phyloP scores from a whole-genome alignment of 2,329 filamentous ascomycete genomes.

The Botrytis sinoallii region DNA sequence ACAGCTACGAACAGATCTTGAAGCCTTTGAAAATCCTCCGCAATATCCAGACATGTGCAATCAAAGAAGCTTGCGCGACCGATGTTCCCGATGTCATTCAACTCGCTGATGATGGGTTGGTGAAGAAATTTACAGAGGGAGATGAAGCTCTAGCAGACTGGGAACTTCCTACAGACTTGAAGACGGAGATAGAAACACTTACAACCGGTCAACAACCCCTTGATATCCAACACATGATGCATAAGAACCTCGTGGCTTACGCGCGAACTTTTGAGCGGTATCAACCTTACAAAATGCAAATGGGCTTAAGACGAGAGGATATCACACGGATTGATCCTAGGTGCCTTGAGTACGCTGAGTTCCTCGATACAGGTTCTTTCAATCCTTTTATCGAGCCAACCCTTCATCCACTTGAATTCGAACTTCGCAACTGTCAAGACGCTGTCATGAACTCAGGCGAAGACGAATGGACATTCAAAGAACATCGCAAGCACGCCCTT shows the following conservation, averaged over 20 bases:
- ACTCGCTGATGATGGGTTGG: neutral
- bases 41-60: neutral
- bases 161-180: neutral
- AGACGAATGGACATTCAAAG: neutral
- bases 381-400: neutral
- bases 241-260: constrained; percentile 3
- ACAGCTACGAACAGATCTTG: neutral
- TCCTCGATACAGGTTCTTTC: neutral
- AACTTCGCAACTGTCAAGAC: neutral
- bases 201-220: neutral
- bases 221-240: constrained; percentile 11
- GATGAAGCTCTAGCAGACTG: neutral
- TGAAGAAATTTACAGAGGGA: neutral
- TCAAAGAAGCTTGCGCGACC: neutral
- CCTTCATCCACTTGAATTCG: constrained; percentile 17
- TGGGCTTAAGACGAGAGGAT: constrained; percentile 18
- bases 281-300: constrained; percentile 8
- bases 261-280: constrained; percentile 20
- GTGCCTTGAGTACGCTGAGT: neutral
- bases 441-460: neutral
- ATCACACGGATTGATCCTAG: neutral
- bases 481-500: neutral
- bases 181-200: neutral
- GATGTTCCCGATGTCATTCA: constrained; percentile 8
- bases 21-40: constrained; percentile 5